A percentile compares a stretch with the other conserved stretches of the same genome.
phyloP scores from a whole-genome alignment of 2,329 filamentous ascomycete genomes.

The Periglandula ipomoeae region DNA sequence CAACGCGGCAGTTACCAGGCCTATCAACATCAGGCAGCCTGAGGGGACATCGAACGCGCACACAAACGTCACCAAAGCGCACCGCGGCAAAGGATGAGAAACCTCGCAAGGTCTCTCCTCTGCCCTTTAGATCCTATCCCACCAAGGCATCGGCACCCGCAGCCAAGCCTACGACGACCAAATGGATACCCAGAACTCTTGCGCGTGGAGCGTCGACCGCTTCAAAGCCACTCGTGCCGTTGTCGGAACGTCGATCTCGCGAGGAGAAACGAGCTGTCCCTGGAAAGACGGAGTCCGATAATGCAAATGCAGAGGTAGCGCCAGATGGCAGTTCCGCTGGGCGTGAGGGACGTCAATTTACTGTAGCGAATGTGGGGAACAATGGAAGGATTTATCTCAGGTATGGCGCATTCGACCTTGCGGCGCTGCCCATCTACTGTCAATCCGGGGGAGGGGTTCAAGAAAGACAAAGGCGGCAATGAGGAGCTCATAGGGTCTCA shows the following conservation, averaged over 20 bases:
- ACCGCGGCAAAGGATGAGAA: slow-evolving; percentile 5
- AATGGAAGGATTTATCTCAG: slow-evolving; percentile 76
- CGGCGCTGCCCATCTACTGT: background rate
- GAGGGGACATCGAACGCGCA: background rate
- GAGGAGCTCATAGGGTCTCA: background rate
- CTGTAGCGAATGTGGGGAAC: slow-evolving; percentile 73
- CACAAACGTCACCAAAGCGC: slow-evolving; percentile 7
- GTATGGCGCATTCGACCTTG: slow-evolving; percentile 36
- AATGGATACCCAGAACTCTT: slow-evolving; percentile 5
- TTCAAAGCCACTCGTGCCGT: slow-evolving; percentile 32
- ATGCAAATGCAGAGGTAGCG: slow-evolving; percentile 45
- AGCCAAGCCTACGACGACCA: slow-evolving; percentile 7
- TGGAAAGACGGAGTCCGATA: slow-evolving; percentile 43
- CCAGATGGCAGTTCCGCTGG: slow-evolving; percentile 52
- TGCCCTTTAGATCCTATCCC: background rate
- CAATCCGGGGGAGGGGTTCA: background rate
- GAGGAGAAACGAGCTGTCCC: slow-evolving; percentile 27
- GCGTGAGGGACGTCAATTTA: slow-evolving; percentile 63
- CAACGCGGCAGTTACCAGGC: slow-evolving; percentile 10
- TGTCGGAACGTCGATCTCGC: slow-evolving; percentile 36
- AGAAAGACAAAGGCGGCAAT: background rate
- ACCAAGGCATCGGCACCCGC: slow-evolving; percentile 8
- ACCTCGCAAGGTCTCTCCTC: slow-evolving; percentile 5
- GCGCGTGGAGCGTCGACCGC: slow-evolving; percentile 12
- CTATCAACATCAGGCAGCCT: slow-evolving; percentile 2